Conservation (phyloP, 1,139 yeast genomes). For the Kazachstania sp. region DNA sequence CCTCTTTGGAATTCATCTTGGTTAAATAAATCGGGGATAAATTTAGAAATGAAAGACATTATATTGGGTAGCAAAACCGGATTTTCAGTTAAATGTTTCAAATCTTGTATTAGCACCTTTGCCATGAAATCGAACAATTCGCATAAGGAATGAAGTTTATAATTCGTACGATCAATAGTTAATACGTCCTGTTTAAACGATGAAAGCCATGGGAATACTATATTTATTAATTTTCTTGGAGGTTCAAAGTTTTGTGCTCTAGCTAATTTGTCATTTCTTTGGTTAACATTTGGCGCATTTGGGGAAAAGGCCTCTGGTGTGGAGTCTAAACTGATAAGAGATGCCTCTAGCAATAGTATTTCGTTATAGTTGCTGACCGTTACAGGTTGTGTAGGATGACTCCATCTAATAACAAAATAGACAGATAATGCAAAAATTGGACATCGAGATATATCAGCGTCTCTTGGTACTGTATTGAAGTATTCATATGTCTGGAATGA, state of each 20-base stretch:
- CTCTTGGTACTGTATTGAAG: constrained; percentile 29
- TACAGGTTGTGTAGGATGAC: constrained; percentile 21
- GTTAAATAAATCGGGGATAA: constrained; percentile 22
- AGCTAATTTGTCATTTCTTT: constrained; percentile 9
- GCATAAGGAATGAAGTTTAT: constrained; percentile 25
- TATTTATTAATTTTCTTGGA: constrained; percentile 15
- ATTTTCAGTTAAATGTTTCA: constrained; percentile 20
- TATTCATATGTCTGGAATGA: constrained; percentile 25
- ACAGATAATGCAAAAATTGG: constrained; percentile 29
- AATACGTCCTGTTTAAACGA: constrained; percentile 23
- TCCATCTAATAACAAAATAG: constrained; percentile 26
- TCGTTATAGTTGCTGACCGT: constrained; percentile 17
- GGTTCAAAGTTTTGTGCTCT: constrained; percentile 23
- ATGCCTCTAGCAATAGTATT: constrained; percentile 18
- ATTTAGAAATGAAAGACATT: constrained; percentile 20
- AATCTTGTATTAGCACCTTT: constrained; percentile 25
- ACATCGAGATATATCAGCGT: constrained; percentile 26
- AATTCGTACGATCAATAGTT: constrained; percentile 26
- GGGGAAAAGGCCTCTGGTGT: constrained; percentile 9
- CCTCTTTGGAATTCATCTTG: constrained; percentile 15
- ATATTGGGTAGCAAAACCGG: constrained; percentile 21
- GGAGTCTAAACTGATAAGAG: constrained; percentile 15
- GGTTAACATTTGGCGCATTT: constrained; percentile 8
- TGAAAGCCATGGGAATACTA: constrained; percentile 29
- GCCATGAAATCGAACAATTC: constrained; percentile 30